Evolutionary conservation across 2,329 filamentous ascomycete species (phyloP).

Genomic region (Xylariaceae sp.): DNA sequence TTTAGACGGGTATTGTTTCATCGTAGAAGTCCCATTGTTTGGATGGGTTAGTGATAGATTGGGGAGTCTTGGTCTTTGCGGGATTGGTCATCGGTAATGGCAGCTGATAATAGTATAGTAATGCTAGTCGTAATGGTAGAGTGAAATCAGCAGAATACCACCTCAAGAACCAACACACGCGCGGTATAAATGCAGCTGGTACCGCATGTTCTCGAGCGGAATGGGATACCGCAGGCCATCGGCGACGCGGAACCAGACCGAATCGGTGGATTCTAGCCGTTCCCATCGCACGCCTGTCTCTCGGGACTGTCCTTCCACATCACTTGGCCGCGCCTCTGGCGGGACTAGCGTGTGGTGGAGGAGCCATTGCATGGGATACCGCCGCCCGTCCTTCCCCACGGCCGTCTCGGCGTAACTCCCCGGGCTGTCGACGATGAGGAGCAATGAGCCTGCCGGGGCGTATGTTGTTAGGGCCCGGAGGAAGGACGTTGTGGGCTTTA

Average conservation of each 20-base stretch:
- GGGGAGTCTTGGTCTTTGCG: too few species aligned
- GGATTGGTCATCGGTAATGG: too few species aligned
- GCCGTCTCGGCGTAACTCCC: constrained; percentile 86
- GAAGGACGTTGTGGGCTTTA: constrained; percentile 70
- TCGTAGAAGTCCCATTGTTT: too few species aligned
- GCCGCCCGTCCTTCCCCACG: constrained; percentile 57
- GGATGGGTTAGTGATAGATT: too few species aligned
- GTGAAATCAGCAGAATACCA: background rate
- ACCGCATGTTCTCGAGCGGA: constrained; percentile 88
- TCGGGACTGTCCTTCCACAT: too few species aligned
- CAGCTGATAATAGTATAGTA: too few species aligned
- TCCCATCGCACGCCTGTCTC: background rate
- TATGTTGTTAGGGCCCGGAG: constrained; percentile 63
- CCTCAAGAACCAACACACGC: constrained; percentile 16
- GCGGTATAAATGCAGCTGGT: constrained; percentile 81
- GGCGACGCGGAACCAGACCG: constrained; percentile 76
- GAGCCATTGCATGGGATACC: constrained; percentile 92
- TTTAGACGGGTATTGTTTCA: too few species aligned
- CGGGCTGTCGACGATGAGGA: constrained; percentile 88
- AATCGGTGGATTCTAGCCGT: constrained; percentile 65
- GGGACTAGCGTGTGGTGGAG: constrained; percentile 72
- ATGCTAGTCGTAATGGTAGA: too few species aligned
- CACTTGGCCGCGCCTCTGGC: background rate
- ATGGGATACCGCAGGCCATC: constrained; percentile 72
- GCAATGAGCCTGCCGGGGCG: constrained; percentile 56